These are phyloP conservation scores for Fraxinus dipetala DNA, from an alignment of 305 asterid genomes.

Conservation along the genomic window DNA sequence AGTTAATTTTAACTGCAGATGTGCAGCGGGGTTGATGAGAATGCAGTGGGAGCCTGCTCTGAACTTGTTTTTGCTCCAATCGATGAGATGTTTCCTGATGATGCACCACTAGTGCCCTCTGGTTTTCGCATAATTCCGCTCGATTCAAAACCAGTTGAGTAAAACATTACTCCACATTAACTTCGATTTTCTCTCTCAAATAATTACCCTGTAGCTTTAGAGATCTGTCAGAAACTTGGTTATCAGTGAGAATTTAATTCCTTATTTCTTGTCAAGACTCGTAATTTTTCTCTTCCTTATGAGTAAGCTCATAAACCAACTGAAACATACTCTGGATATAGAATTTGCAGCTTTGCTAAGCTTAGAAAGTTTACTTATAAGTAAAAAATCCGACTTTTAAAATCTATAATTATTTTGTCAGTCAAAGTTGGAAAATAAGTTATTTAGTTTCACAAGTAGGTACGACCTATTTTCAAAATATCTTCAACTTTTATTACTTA, in stretches of 20 bases:
- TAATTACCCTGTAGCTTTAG: not conserved
- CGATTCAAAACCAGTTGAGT: constrained; percentile 79
- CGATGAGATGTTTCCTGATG: constrained; percentile 89
- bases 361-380: not conserved
- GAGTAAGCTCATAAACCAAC: not conserved
- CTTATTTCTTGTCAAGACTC: not conserved
- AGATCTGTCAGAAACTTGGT: not conserved
- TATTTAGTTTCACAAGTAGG: not conserved
- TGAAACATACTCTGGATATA: not conserved
- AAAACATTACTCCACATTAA: not conserved
- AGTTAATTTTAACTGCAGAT: constrained; percentile 39
- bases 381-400: not conserved
- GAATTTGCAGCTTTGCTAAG: not conserved
- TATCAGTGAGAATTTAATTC: not conserved
- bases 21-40: constrained; percentile 88
- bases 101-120: constrained; percentile 73
- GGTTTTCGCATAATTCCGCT: constrained; percentile 86
- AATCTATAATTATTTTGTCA: not conserved
- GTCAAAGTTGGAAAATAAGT: not conserved
- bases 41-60: constrained; percentile 74
- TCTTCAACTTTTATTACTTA: not conserved
- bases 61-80: constrained; percentile 91
- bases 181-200: not conserved
- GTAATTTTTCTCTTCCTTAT: not conserved
- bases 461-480: not conserved